Evolutionary conservation across 768 basidiomycete species (phyloP).

Genomic region (Lepiota subincarnata): DNA sequence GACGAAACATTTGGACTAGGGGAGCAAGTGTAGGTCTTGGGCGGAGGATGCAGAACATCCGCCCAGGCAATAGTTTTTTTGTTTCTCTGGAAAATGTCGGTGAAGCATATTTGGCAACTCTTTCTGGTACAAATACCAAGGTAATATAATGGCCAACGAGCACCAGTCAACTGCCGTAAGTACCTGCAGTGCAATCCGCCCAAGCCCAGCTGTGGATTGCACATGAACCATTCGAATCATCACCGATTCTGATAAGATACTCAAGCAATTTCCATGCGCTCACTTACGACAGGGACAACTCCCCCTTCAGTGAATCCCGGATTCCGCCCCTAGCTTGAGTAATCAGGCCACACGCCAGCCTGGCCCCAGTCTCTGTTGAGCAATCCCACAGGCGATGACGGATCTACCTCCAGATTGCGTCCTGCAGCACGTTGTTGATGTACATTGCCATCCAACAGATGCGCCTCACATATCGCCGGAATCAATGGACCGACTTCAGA

Average conservation of each 20-base stretch:
- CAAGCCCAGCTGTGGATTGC: too few species aligned
- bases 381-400: conserved; percentile 1
- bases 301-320: neutral
- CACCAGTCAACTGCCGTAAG: too few species aligned
- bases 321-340: neutral
- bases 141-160: too few species aligned
- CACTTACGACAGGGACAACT: too few species aligned
- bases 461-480: conserved; percentile 39
- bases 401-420: conserved; percentile 34
- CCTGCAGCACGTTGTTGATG: conserved; percentile 72
- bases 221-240: too few species aligned
- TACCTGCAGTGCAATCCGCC: too few species aligned
- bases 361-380: neutral
- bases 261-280: too few species aligned
- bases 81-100: neutral
- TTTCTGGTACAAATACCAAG: neutral
- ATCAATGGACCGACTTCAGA: conserved; percentile 51
- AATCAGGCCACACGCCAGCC: too few species aligned
- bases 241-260: too few species aligned
- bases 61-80: neutral
- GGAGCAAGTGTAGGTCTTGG: conserved; percentile 7
- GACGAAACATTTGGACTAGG: conserved; percentile 6
- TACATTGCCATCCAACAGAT: conserved; percentile 93
- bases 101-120: neutral
- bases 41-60: conserved; percentile 13